Evolutionary conservation across 2,329 filamentous ascomycete species (phyloP).

Genomic region (Xylariales sp.): DNA sequence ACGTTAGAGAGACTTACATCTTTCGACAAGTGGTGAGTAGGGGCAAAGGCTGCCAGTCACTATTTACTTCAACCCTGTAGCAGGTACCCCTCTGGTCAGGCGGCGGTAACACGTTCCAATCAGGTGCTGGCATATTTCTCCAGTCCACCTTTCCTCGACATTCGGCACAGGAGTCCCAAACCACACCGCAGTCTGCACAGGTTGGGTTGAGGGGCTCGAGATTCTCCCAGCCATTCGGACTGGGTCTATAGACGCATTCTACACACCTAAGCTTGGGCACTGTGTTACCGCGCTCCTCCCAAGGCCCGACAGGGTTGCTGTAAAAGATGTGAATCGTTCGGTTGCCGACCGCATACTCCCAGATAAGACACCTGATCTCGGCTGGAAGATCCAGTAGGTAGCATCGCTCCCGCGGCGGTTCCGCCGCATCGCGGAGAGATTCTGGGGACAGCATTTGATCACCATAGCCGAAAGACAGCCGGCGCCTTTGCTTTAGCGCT

Average conservation of each 20-base stretch:
- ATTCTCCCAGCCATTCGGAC: constrained; percentile 25
- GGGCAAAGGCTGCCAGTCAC: constrained; percentile 19
- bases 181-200: constrained; percentile 21
- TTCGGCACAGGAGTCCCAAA: constrained; percentile 19
- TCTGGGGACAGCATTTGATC: too few relatives aligned
- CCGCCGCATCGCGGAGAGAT: background rate
- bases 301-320: background rate
- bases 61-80: background rate
- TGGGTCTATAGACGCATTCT: constrained; percentile 19
- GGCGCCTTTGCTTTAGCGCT: constrained; percentile 15
- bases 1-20: constrained; percentile 14
- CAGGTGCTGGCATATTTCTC: background rate
- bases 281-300: background rate
- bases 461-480: constrained; percentile 1
- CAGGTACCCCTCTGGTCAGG: background rate
- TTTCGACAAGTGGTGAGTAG: constrained; percentile 21
- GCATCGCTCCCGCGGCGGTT: constrained; percentile 15
- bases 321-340: constrained; percentile 24
- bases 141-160: constrained; percentile 14
- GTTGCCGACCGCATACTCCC: constrained; percentile 16
- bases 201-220: background rate
- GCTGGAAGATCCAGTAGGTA: constrained; percentile 11
- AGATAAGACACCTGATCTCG: constrained; percentile 23
- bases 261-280: constrained; percentile 16
- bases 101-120: background rate